Evolutionary conservation across 2,329 filamentous ascomycete genomes (phyloP).

Genomic region (Fusarium duplospermum): DNA sequence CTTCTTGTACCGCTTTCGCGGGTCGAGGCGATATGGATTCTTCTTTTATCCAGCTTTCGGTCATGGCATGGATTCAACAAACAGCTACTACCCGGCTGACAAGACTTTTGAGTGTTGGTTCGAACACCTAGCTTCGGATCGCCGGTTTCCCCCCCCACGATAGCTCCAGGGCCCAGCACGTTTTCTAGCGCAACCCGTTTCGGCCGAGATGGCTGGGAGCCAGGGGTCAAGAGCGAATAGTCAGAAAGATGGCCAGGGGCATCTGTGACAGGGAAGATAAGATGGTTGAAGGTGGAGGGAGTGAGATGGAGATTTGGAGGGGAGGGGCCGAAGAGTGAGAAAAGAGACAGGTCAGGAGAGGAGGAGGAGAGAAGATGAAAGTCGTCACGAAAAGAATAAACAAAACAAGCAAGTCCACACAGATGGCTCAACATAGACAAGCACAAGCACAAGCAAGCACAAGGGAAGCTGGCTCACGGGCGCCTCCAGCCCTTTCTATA

Average conservation of each 20-base stretch:
- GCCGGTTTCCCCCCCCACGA: conserved; percentile 20
- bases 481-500: conserved; percentile 35
- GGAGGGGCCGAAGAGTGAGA: neutral
- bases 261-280: conserved; percentile 21
- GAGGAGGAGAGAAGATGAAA: neutral
- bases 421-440: conserved; percentile 24
- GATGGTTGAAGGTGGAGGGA: neutral
- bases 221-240: conserved; percentile 20
- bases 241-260: conserved; percentile 21
- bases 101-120: conserved; percentile 6
- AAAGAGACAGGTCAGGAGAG: neutral
- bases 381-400: conserved; percentile 3
- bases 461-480: conserved; percentile 30
- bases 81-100: neutral
- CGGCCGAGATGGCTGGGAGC: conserved; percentile 33
- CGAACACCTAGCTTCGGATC: conserved; percentile 22
- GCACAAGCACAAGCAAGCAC: conserved; percentile 33
- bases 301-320: neutral
- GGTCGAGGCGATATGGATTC: conserved; percentile 35
- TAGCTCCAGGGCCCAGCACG: conserved; percentile 24
- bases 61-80: conserved; percentile 27
- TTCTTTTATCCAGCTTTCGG: conserved; percentile 36
- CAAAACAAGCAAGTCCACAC: conserved; percentile 13
- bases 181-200: conserved; percentile 17
- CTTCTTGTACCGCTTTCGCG: conserved; percentile 21